A percentile compares a stretch with the other conserved stretches of the same genome.
phyloP scores from a whole-genome alignment of 176 grass and related monocot genomes.

The Zizania latifolia region DNA sequence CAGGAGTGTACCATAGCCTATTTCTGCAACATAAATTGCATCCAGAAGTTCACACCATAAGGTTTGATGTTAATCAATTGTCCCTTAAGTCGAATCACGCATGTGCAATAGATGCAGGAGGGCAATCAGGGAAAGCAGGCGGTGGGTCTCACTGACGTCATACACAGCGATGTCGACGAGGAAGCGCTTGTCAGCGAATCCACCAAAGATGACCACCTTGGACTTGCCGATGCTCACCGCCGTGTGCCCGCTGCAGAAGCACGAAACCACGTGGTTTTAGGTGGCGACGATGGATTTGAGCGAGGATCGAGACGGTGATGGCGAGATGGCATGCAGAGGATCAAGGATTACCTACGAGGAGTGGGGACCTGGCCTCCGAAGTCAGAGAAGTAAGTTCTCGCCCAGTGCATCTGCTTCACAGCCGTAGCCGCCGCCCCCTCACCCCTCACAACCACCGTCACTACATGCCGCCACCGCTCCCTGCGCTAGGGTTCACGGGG shows the following conservation, averaged over 20 bases:
- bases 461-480: too few relatives aligned
- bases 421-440: too few relatives aligned
- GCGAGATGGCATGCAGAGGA: not conserved
- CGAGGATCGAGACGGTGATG: not conserved
- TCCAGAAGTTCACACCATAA: not conserved
- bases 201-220: constrained; percentile 84
- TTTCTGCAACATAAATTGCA: constrained; percentile 49
- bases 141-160: constrained; percentile 47
- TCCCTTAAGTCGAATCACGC: not conserved
- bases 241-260: constrained; percentile 64
- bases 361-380: constrained; percentile 57
- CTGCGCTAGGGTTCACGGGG: too few relatives aligned
- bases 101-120: not conserved
- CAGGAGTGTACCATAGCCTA: constrained; percentile 82
- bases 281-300: not conserved
- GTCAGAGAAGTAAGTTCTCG: constrained; percentile 69
- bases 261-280: not conserved
- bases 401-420: constrained; percentile 81
- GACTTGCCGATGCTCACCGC: constrained; percentile 72
- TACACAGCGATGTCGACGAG: constrained; percentile 74
- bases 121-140: not conserved
- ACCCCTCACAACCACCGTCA: too few relatives aligned
- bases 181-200: constrained; percentile 84
- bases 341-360: constrained; percentile 60
- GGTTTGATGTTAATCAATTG: not conserved